Conservation (phyloP, 2,329 filamentous ascomycete species). For the Cyanodermella asteris region DNA sequence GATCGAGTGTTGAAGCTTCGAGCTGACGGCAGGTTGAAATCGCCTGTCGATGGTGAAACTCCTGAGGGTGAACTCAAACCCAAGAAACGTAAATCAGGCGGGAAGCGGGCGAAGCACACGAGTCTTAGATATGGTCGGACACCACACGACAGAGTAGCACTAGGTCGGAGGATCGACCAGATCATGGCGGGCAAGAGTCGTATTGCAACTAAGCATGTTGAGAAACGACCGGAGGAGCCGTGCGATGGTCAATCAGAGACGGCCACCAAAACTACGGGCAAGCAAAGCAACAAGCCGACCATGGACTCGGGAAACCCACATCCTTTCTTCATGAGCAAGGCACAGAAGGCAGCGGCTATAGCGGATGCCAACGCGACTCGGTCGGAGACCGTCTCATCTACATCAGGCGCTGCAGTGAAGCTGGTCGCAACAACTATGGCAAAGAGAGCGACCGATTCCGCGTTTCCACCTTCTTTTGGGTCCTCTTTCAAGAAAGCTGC, state of each 20-base stretch:
- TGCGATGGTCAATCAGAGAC: no score
- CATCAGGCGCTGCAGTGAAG: no score
- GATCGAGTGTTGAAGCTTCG: slow-evolving; percentile 26
- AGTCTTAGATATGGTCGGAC: slow-evolving; percentile 33
- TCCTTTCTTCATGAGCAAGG: no score
- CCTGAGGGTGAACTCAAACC: slow-evolving; percentile 7
- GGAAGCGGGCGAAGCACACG: slow-evolving; percentile 12
- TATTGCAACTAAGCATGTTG: slow-evolving; percentile 5
- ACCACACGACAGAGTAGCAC: slow-evolving; percentile 28
- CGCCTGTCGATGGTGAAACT: slow-evolving; percentile 13
- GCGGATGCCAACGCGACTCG: slow-evolving; percentile 4
- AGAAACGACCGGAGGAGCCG: no score
- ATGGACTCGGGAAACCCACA: no score
- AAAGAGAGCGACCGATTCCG: not conserved
- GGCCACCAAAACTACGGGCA: no score
- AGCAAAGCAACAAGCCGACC: no score
- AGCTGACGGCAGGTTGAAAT: slow-evolving; percentile 21
- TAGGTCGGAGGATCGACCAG: slow-evolving; percentile 40
- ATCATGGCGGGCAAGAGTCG: slow-evolving; percentile 27
- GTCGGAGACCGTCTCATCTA: slow-evolving; percentile 4
- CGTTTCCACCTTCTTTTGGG: slow-evolving; percentile 2
- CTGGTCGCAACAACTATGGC: slow-evolving; percentile 1
- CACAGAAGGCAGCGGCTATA: not conserved
- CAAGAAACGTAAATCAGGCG: slow-evolving; percentile 17
- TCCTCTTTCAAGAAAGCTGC: slow-evolving; percentile 22